Percentiles rank a stretch among this genome's conserved stretches.
phyloP scores from a whole-genome alignment of 2,329 filamentous ascomycete genomes.

The Trichophyton rubrum region DNA sequence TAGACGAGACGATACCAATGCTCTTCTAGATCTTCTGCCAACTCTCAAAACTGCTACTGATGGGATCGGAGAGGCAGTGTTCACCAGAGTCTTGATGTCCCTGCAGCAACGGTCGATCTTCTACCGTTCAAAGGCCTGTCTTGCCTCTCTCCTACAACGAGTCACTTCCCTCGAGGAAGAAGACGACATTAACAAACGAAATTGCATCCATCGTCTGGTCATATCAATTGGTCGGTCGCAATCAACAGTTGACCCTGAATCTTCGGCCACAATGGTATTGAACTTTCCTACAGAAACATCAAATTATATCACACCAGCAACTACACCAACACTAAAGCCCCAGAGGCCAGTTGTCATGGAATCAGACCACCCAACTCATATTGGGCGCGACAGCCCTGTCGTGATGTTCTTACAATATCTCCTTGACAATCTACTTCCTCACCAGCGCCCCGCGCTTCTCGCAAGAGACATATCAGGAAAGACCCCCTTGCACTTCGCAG shows the following conservation, averaged over 20 bases:
- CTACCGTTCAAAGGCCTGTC: conserved; percentile 60
- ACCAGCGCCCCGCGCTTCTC: conserved; percentile 55
- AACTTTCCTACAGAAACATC: conserved; percentile 44
- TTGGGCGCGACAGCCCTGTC: conserved; percentile 59
- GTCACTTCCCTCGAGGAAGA: conserved; percentile 66
- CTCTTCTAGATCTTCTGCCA: conserved; percentile 40
- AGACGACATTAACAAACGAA: conserved; percentile 87
- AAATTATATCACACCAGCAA: conserved; percentile 68
- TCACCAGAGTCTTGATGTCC: conserved; percentile 45
- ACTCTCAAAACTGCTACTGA: conserved; percentile 45
- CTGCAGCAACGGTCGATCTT: conserved; percentile 43
- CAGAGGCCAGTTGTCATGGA: conserved; percentile 55
- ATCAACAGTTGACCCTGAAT: conserved; percentile 41
- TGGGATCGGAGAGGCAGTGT: conserved; percentile 49
- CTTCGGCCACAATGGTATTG: conserved; percentile 41
- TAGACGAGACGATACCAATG: conserved; percentile 29
- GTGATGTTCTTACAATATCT: conserved; percentile 54
- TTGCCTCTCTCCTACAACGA: conserved; percentile 56
- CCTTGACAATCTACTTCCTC: conserved; percentile 54
- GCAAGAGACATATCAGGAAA: conserved; percentile 14
- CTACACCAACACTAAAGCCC: conserved; percentile 52
- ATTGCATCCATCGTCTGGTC: conserved; percentile 83
- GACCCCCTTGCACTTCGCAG: conserved; percentile 34
- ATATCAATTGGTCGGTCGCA: conserved; percentile 77
- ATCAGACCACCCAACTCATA: conserved; percentile 45